phyloP scores from a whole-genome alignment of 768 basidiomycete species.

The Psilocybe sp. region DNA sequence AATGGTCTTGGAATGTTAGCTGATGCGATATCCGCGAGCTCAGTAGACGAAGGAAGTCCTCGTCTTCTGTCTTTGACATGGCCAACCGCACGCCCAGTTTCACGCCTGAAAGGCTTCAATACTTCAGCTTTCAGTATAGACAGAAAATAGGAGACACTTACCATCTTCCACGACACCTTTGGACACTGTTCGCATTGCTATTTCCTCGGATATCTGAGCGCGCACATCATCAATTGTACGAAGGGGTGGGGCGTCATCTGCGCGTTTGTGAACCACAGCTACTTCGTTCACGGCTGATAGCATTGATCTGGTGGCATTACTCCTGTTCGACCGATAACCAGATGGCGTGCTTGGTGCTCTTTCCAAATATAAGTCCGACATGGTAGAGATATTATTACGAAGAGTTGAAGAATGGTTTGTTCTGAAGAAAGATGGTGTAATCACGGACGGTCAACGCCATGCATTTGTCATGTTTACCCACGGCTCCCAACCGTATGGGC shows the following conservation, averaged over 20 bases:
- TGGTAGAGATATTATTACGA: too few species aligned
- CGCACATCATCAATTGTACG: constrained; percentile 62
- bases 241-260: constrained; percentile 14
- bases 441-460: too few species aligned
- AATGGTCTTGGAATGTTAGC: constrained; percentile 39
- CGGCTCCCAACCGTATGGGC: too few species aligned
- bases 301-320: constrained; percentile 6
- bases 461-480: too few species aligned
- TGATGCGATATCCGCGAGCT: constrained; percentile 43
- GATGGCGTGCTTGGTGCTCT: too few species aligned
- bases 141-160: constrained; percentile 9
- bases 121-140: neutral
- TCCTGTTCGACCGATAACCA: too few species aligned
- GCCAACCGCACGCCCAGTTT: constrained; percentile 60
- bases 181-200: constrained; percentile 53
- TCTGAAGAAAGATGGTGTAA: too few species aligned
- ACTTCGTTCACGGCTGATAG: constrained; percentile 18
- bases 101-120: constrained; percentile 28
- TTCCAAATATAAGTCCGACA: too few species aligned
- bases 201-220: constrained; percentile 53
- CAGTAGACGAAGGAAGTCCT: constrained; percentile 53
- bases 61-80: constrained; percentile 55
- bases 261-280: constrained; percentile 15
- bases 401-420: too few species aligned
- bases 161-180: constrained; percentile 50